phyloP scores from a whole-genome alignment of 2,329 filamentous ascomycete genomes.

The Colletotrichum coccodes region DNA sequence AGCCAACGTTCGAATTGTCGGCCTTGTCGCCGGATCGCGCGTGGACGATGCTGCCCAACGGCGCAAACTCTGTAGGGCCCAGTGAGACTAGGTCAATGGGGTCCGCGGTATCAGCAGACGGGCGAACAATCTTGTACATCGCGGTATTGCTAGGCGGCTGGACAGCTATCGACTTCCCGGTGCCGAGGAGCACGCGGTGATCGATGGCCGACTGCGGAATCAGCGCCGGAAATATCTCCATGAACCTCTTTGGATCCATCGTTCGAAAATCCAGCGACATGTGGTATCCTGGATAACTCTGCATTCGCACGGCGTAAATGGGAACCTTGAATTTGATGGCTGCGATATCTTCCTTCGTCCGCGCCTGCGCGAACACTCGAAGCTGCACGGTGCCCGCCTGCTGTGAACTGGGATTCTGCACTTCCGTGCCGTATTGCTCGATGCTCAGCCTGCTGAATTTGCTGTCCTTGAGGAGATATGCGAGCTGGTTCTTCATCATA shows the following conservation, averaged over 20 bases:
- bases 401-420: conserved; percentile 36
- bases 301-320: conserved; percentile 51
- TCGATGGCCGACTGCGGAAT: conserved; percentile 42
- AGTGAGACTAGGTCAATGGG: conserved; percentile 15
- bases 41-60: conserved; percentile 46
- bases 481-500: conserved; percentile 38
- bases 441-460: conserved; percentile 49
- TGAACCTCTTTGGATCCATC: conserved; percentile 53
- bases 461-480: conserved; percentile 37
- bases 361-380: conserved; percentile 38
- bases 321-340: conserved; percentile 41
- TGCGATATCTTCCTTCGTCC: conserved; percentile 37
- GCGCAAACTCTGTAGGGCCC: conserved; percentile 11
- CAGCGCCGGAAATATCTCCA: conserved; percentile 52
- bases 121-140: conserved; percentile 6
- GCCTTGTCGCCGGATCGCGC: conserved; percentile 52
- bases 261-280: conserved; percentile 56
- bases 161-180: background rate
- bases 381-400: conserved; percentile 37
- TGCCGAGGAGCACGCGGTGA: conserved; percentile 36
- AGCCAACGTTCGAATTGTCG: conserved; percentile 49
- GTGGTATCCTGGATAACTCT: conserved; percentile 54
- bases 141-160: background rate
- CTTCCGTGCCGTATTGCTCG: conserved; percentile 37
- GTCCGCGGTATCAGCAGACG: conserved; percentile 16